Base-by-base conservation (phyloP, 768 basidiomycete genomes). In the Galerina marginata region DNA sequence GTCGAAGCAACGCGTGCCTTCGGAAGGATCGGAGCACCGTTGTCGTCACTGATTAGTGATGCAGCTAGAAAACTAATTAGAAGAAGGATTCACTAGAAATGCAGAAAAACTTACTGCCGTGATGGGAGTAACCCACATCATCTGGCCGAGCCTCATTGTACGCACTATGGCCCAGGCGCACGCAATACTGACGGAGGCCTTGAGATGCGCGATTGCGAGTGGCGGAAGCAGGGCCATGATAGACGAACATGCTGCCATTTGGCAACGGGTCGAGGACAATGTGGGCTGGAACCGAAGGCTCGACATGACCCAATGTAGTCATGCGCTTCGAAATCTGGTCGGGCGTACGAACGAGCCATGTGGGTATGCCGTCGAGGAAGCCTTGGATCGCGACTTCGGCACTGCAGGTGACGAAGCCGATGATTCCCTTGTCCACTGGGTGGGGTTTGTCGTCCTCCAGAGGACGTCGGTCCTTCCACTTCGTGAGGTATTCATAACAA, bases 141-240 rank as follows among this genome's bases (percentile, higher is more conserved):
- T 20, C 20, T 20, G 20, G 20, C 20, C 2, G 20, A 20, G 20
- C 20, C 20, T 20, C 6, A 14, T 14, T n/a, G 33, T 20, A 20
- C 11, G 60, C 29, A 9, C 29, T 7, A 51, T 61, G 60, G 10
- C 55, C 60, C 15, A 49, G 25, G 12, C 23, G 29, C 39, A 61
- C 25, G 43, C 38, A 33, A 3, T 37, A 29, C 1, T 39, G 12
- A 9, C 25, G 26, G 15, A 61, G 33, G 10, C 48, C 16, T 37
- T 61, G 60, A 12, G 48, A 61, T 2, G 50, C 55, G 29, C 54
- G 15, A 37, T 61, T 61, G 4, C 60, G 37, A n/a, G 51, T 9
- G 5, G 60, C 55, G 7, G 3, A 14, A 20, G 20, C 20, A 20
- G 20, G 20, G 20, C 20, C 20, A 20, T 20, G 20, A 20, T 20